Conservation (phyloP, 2,329 filamentous ascomycete genomes). For the Coniochaeta ligniaria region DNA sequence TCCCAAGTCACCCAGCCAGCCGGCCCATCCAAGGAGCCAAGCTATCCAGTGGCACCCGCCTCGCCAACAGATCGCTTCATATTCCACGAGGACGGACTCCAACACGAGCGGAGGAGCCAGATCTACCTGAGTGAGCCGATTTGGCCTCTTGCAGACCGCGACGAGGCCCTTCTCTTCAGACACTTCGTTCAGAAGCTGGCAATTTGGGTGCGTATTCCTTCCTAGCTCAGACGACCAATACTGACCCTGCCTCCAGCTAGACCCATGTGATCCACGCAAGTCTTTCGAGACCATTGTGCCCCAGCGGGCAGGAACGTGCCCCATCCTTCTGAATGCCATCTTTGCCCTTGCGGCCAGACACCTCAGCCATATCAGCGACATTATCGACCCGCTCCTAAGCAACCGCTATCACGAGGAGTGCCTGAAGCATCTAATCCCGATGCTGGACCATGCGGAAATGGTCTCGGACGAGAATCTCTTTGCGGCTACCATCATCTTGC, state of each 20-base stretch:
- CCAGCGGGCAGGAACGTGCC: constrained; percentile 39
- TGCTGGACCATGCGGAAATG: constrained; percentile 31
- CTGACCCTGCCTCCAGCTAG: constrained; percentile 23
- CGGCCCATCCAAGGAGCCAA: neutral
- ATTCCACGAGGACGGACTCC: constrained; percentile 13
- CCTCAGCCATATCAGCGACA: constrained; percentile 36
- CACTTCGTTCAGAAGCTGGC: constrained; percentile 26
- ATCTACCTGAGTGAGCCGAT: constrained; percentile 16
- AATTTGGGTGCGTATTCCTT: constrained; percentile 20
- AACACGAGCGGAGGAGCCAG: neutral
- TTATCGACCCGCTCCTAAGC: constrained; percentile 40
- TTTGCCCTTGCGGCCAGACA: constrained; percentile 49
- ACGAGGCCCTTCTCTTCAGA: constrained; percentile 21
- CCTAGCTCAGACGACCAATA: neutral
- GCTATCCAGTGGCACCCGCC: constrained; percentile 2
- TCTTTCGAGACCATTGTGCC: constrained; percentile 50
- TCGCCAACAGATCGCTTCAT: constrained; percentile 23
- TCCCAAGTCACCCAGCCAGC: neutral
- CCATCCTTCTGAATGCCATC: constrained; percentile 48
- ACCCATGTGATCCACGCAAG: constrained; percentile 29
- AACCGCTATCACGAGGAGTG: constrained; percentile 48
- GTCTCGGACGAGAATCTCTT: constrained; percentile 43
- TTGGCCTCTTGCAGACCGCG: constrained; percentile 18
- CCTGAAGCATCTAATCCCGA: constrained; percentile 38
- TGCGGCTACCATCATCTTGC: constrained; percentile 48